Evolutionary conservation across 2,329 filamentous ascomycete species (phyloP).

Genomic region (Hyphodiscus sp.): DNA sequence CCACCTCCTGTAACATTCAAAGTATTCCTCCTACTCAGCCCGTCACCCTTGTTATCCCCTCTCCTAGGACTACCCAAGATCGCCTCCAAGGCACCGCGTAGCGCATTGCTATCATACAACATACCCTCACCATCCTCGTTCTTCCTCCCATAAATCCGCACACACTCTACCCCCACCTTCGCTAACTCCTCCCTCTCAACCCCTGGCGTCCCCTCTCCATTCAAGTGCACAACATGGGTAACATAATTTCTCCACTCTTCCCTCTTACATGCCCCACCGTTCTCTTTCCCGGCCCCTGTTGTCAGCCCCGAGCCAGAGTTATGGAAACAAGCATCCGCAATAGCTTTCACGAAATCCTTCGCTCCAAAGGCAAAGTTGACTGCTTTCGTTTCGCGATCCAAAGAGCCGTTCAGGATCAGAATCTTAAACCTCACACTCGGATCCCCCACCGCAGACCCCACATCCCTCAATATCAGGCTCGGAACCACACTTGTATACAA

Average conservation of each 20-base stretch:
- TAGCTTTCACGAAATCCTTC: constrained; percentile 68
- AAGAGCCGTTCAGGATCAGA: constrained; percentile 68
- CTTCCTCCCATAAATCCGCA: constrained; percentile 69
- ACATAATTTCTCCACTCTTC: constrained; percentile 62
- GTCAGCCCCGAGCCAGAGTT: not conserved
- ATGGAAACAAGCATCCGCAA: constrained; percentile 59
- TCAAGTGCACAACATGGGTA: constrained; percentile 76
- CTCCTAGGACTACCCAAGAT: constrained; percentile 54
- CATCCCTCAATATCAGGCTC: constrained; percentile 69
- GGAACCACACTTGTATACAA: constrained; percentile 87
- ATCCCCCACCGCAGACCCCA: constrained; percentile 57
- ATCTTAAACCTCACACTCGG: constrained; percentile 50
- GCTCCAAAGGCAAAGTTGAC: constrained; percentile 24
- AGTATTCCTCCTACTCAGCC: constrained; percentile 51
- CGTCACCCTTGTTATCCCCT: constrained; percentile 41
- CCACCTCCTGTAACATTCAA: constrained; percentile 23
- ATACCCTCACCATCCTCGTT: constrained; percentile 47
- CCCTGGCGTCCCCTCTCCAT: constrained; percentile 60
- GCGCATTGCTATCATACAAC: constrained; percentile 68
- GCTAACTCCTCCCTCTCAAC: constrained; percentile 62
- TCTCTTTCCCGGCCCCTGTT: constrained; percentile 16
- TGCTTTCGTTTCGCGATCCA: constrained; percentile 83
- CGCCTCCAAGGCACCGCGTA: constrained; percentile 69
- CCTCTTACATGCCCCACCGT: constrained; percentile 19
- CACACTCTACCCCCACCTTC: constrained; percentile 66